Base-by-base conservation (phyloP, 441 rosid species). In the Jatropha podagrica region DNA sequence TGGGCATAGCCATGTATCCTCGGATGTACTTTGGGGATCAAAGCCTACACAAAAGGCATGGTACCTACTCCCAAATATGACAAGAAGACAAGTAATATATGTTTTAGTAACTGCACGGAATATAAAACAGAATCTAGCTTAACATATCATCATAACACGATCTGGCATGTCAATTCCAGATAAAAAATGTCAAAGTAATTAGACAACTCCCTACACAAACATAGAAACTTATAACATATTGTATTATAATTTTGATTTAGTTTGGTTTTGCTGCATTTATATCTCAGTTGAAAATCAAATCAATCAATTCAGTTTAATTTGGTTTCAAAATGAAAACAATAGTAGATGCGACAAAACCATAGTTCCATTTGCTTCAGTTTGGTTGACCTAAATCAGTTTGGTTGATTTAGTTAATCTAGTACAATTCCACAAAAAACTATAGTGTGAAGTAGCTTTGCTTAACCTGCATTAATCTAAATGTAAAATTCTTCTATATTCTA, bases 11-110 rank as follows among this genome's bases (percentile, higher is more conserved):
- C 99, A 96, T 68, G 97, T 84, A 83, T 89, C 93, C 80, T 96
- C 99, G 73, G 88, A 83, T 74, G 96, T 83, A 69, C 83, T 80
- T 83, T 94, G 97, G 32, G 93, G 78, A 87, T 96, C 96, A 88
- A 96, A 96, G 48, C 97, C 98, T 77, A 96, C 99, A 78, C 99
- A 96, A 77, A 88, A 79, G 69, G 98, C 99, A 88, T 96, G 99
- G 86, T 92, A 96, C 99, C 99, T 96, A 86, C 82, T 59, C 69
- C 74, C 73, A 79, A 75, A 75, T 32, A 77, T 68, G 69, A 49
- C 66, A 78, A 63, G 64, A 74, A 78, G 41, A 49, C 1, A 67
- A 42, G 23, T 56, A 42, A 58, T 76, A 68, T 42, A 77, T 44
- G 20, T 52, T 75, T 66, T 40, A 58, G 72, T 38, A 61, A 49